phyloP scores from a whole-genome alignment of 108 stramenopile genomes.

The Fragilariopsis cylindrus region DNA sequence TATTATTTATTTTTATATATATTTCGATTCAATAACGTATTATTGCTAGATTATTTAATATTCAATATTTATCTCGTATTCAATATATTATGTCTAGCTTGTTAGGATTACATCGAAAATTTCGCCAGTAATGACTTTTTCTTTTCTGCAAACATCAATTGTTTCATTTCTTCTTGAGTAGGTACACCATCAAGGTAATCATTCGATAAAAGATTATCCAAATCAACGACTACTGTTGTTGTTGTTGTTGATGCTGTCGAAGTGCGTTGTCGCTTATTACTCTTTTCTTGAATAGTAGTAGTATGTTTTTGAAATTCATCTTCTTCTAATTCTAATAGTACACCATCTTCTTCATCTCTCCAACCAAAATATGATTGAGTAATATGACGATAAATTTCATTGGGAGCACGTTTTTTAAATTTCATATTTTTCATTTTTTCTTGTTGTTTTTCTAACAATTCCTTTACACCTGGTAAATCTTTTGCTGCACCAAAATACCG shows the following conservation, averaged over 20 bases:
- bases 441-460: constrained; percentile 74
- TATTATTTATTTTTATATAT: too few relatives aligned
- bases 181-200: constrained; percentile 55
- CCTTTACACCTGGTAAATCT: constrained; percentile 92
- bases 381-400: constrained; percentile 81
- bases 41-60: too few relatives aligned
- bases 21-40: too few relatives aligned
- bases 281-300: background rate
- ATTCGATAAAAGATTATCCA: constrained; percentile 9
- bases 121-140: constrained; percentile 71
- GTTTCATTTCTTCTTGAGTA: constrained; percentile 61
- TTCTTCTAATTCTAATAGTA: constrained; percentile 77
- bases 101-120: constrained; percentile 22
- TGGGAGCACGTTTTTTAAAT: constrained; percentile 45
- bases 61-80: too few relatives aligned
- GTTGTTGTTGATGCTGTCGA: constrained; percentile 3
- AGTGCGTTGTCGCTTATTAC: constrained; percentile 4
- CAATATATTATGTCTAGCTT: too few relatives aligned
- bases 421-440: constrained; percentile 65
- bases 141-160: constrained; percentile 70
- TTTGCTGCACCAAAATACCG: constrained; percentile 95
- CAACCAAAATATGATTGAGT: constrained; percentile 92
- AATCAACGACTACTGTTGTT: constrained; percentile 10
- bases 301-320: constrained; percentile 40
- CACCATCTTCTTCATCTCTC: constrained; percentile 93